Conservation (phyloP, 495 filamentous ascomycete genomes). For the Penicillium lagena region DNA sequence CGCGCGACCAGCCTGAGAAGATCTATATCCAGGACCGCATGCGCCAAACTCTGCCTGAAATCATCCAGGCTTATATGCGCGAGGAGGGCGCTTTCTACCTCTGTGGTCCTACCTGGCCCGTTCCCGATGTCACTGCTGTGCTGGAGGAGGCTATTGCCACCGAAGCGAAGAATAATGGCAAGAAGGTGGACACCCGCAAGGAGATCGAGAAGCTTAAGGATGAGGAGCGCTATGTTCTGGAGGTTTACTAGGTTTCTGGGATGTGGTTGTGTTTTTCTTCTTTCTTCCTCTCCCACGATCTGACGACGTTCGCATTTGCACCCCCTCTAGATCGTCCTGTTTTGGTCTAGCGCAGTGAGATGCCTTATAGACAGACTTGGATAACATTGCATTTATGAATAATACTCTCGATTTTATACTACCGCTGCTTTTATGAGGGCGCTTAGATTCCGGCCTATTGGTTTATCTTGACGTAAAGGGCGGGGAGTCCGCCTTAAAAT, state of each 20-base stretch:
- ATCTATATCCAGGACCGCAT: slow-evolving; percentile 99
- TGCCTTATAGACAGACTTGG: too few relatives aligned
- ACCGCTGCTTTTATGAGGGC: too few relatives aligned
- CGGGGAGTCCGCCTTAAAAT: too few relatives aligned
- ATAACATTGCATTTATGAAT: too few relatives aligned
- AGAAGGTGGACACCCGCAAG: slow-evolving; percentile 81
- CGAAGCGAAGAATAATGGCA: slow-evolving; percentile 61
- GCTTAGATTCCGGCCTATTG: too few relatives aligned
- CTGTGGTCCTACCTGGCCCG: slow-evolving; percentile 96
- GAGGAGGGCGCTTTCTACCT: slow-evolving; percentile 92
- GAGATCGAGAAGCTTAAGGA: slow-evolving; percentile 98
- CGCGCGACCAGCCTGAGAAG: slow-evolving; percentile 93
- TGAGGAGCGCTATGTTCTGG: slow-evolving; percentile 84
- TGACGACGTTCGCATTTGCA: too few relatives aligned
- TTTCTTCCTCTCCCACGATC: too few relatives aligned
- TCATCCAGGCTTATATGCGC: slow-evolving; percentile 82
- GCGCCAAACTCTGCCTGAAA: slow-evolving; percentile 79
- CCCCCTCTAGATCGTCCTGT: too few relatives aligned
- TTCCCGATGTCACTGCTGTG: slow-evolving; percentile 94
- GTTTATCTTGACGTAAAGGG: too few relatives aligned
- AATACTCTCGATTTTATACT: too few relatives aligned
- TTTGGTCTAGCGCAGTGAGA: too few relatives aligned
- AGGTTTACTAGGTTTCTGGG: slow-evolving; percentile 67
- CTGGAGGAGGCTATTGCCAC: slow-evolving; percentile 82
- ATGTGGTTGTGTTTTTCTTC: too few relatives aligned